Evolutionary conservation across 2,329 filamentous ascomycete species (phyloP).

Genomic region (Cordyceps militaris): DNA sequence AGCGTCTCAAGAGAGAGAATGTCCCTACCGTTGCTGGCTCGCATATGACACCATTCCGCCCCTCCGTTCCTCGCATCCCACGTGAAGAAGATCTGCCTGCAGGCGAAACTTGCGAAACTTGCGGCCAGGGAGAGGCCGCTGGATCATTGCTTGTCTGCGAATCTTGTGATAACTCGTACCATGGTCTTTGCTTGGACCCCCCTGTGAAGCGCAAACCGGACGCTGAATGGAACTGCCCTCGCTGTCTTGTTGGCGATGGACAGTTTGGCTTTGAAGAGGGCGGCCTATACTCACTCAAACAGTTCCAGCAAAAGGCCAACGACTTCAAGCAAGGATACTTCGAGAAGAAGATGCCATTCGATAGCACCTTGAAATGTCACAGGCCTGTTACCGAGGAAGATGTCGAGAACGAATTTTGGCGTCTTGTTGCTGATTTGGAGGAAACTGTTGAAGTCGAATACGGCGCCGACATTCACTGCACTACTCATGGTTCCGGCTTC

Average conservation of each 20-base stretch:
- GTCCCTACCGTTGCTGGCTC: constrained; percentile 88
- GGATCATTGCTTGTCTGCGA: constrained; percentile 74
- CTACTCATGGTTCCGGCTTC: constrained; percentile 94
- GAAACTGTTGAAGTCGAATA: constrained; percentile 98
- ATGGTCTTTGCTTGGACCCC: constrained; percentile 83
- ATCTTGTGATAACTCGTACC: constrained; percentile 82
- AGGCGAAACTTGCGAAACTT: constrained; percentile 73
- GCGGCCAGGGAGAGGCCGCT: constrained; percentile 69
- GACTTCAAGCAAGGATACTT: constrained; percentile 96
- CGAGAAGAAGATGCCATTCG: constrained; percentile 79
- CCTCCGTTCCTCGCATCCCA: constrained; percentile 62
- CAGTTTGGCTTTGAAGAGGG: constrained; percentile 98
- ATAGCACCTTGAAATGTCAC: constrained; percentile 73
- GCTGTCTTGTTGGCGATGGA: constrained; percentile 90
- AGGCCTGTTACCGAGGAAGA: constrained; percentile 87
- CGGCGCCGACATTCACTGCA: constrained; percentile 95
- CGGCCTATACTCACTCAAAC: constrained; percentile 85
- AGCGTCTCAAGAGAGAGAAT: constrained; percentile 76
- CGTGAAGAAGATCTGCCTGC: constrained; percentile 43
- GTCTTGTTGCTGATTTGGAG: constrained; percentile 84
- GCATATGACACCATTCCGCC: constrained; percentile 91
- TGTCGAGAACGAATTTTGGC: constrained; percentile 95
- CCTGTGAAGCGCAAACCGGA: constrained; percentile 71
- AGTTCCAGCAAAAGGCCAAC: constrained; percentile 93
- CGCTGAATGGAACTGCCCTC: constrained; percentile 90